phyloP scores from a whole-genome alignment of 768 basidiomycete species.

The Boletus insuetus region DNA sequence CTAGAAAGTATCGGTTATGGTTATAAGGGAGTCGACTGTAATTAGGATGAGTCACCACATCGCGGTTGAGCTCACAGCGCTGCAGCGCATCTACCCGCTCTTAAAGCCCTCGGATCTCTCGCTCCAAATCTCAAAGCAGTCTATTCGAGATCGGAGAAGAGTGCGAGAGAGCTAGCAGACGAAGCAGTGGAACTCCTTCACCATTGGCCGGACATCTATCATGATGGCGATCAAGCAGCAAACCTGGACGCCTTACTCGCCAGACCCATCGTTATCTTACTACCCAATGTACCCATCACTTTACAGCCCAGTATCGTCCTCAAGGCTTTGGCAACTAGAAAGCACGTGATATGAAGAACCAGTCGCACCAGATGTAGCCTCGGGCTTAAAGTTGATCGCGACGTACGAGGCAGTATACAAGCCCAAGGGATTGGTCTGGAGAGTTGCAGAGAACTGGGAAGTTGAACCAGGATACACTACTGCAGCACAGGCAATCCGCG shows the following conservation, averaged over 20 bases:
- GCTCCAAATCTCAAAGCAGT: constrained; percentile 59
- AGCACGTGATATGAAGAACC: constrained; percentile 91
- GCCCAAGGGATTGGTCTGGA: constrained; percentile 70
- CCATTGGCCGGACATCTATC: constrained; percentile 48
- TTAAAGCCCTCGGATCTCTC: constrained; percentile 49
- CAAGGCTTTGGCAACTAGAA: constrained; percentile 69
- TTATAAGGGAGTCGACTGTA: too few species aligned
- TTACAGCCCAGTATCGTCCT: constrained; percentile 64
- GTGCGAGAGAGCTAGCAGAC: constrained; percentile 50
- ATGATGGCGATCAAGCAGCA: constrained; percentile 45
- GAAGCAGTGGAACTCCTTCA: constrained; percentile 42
- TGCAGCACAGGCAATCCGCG: constrained; percentile 47
- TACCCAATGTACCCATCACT: constrained; percentile 82
- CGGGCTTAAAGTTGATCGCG: constrained; percentile 61
- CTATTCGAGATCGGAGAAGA: constrained; percentile 75
- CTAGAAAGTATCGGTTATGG: too few species aligned
- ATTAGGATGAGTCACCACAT: too few species aligned
- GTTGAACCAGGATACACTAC: constrained; percentile 52
- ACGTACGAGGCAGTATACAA: constrained; percentile 64
- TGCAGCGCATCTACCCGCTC: constrained; percentile 81
- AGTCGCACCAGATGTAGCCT: constrained; percentile 65
- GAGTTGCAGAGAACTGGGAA: constrained; percentile 78
- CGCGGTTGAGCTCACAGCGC: too few species aligned
- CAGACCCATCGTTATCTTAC: constrained; percentile 64
- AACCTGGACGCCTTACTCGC: constrained; percentile 57